phyloP scores from a whole-genome alignment of 1,284 basidiomycete species.

The Apiotrichum gracile region DNA sequence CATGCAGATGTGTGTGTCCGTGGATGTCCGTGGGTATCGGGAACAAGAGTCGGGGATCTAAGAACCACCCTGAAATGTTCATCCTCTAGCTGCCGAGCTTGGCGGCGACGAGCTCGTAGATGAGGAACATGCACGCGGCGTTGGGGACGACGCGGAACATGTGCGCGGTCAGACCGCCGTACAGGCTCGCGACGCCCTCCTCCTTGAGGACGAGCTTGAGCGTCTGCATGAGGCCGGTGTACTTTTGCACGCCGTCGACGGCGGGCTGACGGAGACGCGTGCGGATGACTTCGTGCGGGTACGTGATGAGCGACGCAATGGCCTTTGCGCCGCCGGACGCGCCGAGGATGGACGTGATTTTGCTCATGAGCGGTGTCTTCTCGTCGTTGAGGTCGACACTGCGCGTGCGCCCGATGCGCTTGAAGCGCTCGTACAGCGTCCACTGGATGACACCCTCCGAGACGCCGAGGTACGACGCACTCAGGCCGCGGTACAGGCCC shows the following conservation, averaged over 20 bases:
- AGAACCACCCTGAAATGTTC: too few relatives aligned
- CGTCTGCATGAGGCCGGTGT: slow-evolving; percentile 81
- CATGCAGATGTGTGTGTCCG: too few relatives aligned
- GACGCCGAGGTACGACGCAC: slow-evolving; percentile 91
- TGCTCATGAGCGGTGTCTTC: slow-evolving; percentile 52
- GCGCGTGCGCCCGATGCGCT: slow-evolving; percentile 29
- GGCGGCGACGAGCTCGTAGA: slow-evolving; percentile 47
- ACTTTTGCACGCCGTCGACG: slow-evolving; percentile 59
- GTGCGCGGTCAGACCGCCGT: slow-evolving; percentile 90
- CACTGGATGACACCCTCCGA: slow-evolving; percentile 97
- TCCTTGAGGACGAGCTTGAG: slow-evolving; percentile 78
- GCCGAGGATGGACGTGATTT: slow-evolving; percentile 65
- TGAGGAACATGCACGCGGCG: slow-evolving; percentile 82
- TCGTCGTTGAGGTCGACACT: slow-evolving; percentile 13
- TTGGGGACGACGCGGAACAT: slow-evolving; percentile 96
- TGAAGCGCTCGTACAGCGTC: slow-evolving; percentile 77
- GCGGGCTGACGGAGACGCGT: slow-evolving; percentile 84
- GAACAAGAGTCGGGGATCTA: too few relatives aligned
- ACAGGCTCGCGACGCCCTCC: slow-evolving; percentile 68
- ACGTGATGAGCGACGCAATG: slow-evolving; percentile 86
- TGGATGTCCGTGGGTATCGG: too few relatives aligned
- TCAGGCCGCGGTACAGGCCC: slow-evolving; percentile 92
- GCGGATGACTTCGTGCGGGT: slow-evolving; percentile 93
- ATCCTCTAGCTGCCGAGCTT: slow-evolving; percentile 23
- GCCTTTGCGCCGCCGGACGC: slow-evolving; percentile 92